A percentile compares a stretch with the other conserved stretches of the same genome.
phyloP scores from a whole-genome alignment of 495 filamentous ascomycete genomes.

The Cercophora newfieldiana region DNA sequence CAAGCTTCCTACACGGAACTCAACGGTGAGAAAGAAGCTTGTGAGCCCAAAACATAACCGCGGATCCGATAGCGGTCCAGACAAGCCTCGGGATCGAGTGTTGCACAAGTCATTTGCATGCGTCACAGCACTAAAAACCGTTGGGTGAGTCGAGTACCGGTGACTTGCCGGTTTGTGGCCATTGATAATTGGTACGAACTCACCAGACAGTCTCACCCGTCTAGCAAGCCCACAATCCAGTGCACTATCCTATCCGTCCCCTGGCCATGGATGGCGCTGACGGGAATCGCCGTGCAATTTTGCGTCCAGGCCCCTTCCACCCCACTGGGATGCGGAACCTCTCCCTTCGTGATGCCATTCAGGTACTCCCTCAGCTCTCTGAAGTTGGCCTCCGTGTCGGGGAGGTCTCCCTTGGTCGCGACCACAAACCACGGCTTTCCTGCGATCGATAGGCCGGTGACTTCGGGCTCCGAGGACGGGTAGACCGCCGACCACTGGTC shows the following conservation, averaged over 20 bases:
- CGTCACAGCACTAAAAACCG: neutral
- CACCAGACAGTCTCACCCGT: constrained; percentile 35
- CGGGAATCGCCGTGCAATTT: constrained; percentile 68
- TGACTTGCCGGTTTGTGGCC: neutral
- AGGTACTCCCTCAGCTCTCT: constrained; percentile 66
- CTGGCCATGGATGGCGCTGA: constrained; percentile 84
- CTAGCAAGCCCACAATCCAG: constrained; percentile 73
- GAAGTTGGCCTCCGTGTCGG: constrained; percentile 77
- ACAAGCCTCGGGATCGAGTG: neutral
- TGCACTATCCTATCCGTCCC: constrained; percentile 77
- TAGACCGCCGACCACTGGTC: constrained; percentile 35
- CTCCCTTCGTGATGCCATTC: constrained; percentile 55
- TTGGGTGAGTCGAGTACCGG: neutral
- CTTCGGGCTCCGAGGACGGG: constrained; percentile 25
- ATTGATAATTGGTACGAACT: neutral
- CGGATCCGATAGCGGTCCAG: neutral
- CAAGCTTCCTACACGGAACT: no score
- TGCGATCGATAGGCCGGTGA: constrained; percentile 62
- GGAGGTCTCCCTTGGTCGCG: constrained; percentile 89
- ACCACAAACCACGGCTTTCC: constrained; percentile 96
- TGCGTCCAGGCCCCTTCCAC: constrained; percentile 66
- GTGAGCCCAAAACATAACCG: neutral
- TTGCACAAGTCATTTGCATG: neutral
- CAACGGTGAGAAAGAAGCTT: neutral
- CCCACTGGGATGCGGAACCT: constrained; percentile 67